Evolutionary conservation across 345 rosid species (phyloP), one percentile per base, ranked within the genome.

Genomic region (Bruguiera gymnorhiza): DNA sequence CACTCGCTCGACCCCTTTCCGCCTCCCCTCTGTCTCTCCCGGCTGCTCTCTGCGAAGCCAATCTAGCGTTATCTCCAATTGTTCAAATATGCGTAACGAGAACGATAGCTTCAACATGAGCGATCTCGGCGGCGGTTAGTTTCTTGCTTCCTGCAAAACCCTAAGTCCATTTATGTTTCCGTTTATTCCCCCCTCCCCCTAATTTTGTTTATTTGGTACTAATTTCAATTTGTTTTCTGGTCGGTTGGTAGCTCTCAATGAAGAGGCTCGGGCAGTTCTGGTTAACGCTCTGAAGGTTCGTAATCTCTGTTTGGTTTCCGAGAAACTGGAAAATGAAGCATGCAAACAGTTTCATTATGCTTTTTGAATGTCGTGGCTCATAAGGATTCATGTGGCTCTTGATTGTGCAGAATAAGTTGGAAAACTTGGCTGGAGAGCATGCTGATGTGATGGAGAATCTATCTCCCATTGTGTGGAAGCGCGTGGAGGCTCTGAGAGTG

Each of bases 401-500:
- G 34, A 29, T 30, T 60, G 60, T 79, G 83, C 81, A 94, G 97
- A 79, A 84, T 72, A 88, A 94, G 82, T 86, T 94, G 53, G 90
- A 91, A 78, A 86, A 66, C 72, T 82, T 94, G 74, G 95, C 95
- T 54, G 97, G 93, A 6, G 86, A 87, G 69, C 92, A 91, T 74
- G 52, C 87, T 19, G 97, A 87, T 73, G 75, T 87, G 62, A 84
- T 95, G 27, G 97, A 88, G 86, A 87, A 57, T 60, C 75, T 92
- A 61, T 51, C 85, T 4, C 93, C 94, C 0, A 30, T 13, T 20
- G 91, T 92, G 61, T 83, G 92, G 82, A 86, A 92, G 83, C 98
- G 99, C 43, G 99, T 96, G 1, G 97, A 92, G 70, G 78, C 71
- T 80, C 97, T 96, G 20, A 85, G 93, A 72, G 98, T 86, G 84